Conservation (phyloP, 495 filamentous ascomycete genomes). For the Hypoxylon cercidicola region DNA sequence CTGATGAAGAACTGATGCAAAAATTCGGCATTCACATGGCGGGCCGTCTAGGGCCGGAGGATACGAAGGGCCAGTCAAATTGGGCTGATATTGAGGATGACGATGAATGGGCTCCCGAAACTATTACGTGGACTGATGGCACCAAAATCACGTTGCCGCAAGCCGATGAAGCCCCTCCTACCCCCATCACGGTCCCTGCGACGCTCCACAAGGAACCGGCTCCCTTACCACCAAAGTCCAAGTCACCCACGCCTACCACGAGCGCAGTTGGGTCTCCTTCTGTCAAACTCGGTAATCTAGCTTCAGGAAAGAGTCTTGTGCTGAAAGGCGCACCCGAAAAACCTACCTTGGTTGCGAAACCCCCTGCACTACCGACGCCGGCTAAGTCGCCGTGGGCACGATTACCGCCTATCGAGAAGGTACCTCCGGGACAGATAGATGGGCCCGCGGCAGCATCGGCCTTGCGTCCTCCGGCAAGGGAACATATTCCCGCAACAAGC, state of each 20-base stretch:
- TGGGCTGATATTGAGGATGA: constrained; percentile 99
- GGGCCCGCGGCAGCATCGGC: constrained; percentile 34
- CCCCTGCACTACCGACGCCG: constrained; percentile 73
- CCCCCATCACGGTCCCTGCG: constrained; percentile 48
- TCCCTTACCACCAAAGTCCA: constrained; percentile 49
- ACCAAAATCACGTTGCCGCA: constrained; percentile 88
- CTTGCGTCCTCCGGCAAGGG: constrained; percentile 47
- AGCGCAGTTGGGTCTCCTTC: constrained; percentile 48
- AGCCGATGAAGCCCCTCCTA: constrained; percentile 61
- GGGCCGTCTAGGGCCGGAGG: constrained; percentile 85
- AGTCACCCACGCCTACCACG: constrained; percentile 50
- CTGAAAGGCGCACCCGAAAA: constrained; percentile 77
- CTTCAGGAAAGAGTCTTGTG: constrained; percentile 64
- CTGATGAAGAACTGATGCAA: constrained; percentile 91
- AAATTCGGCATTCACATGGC: constrained; percentile 97
- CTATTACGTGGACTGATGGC: constrained; percentile 96
- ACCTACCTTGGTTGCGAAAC: constrained; percentile 80
- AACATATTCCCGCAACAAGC: constrained; percentile 47
- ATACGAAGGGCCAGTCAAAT: constrained; percentile 79
- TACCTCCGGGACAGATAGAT: constrained; percentile 72
- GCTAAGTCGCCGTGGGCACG: constrained; percentile 92
- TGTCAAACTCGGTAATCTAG: constrained; percentile 55
- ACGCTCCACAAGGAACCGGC: constrained; percentile 33
- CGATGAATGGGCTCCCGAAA: constrained; percentile 96
- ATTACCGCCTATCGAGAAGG: constrained; percentile 84